A percentile compares a stretch with the other conserved stretches of the same genome.
These are phyloP conservation scores for Penicillium psychrosexuale DNA, from an alignment of 2,329 filamentous ascomycete genomes.

Conservation along the genomic window DNA sequence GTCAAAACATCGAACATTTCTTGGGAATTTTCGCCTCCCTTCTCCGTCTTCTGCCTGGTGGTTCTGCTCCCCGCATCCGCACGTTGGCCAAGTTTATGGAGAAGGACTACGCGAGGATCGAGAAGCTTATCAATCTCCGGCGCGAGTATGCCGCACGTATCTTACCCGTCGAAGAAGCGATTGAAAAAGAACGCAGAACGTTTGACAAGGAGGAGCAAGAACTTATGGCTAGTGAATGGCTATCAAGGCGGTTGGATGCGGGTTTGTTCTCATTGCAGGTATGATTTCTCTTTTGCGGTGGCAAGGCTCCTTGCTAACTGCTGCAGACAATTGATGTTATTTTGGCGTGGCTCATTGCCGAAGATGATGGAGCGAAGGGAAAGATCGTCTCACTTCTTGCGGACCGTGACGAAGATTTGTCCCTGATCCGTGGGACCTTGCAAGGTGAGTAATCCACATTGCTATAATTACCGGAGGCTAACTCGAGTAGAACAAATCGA, in stretches of 20 bases:
- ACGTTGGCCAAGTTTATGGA: slow-evolving; percentile 92
- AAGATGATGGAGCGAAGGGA: slow-evolving; percentile 71
- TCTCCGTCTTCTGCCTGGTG: slow-evolving; percentile 72
- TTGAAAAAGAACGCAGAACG: slow-evolving; percentile 56
- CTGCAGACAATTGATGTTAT: slow-evolving; percentile 64
- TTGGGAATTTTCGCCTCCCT: slow-evolving; percentile 81
- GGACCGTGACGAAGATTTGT: slow-evolving; percentile 65
- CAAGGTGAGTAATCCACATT: slow-evolving; percentile 47
- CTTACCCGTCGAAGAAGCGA: slow-evolving; percentile 59
- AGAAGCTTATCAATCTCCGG: slow-evolving; percentile 67
- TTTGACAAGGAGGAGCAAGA: slow-evolving; percentile 59
- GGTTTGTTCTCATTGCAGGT: slow-evolving; percentile 77
- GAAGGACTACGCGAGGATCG: slow-evolving; percentile 83
- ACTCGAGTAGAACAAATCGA: slow-evolving; percentile 56
- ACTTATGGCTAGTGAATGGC: slow-evolving; percentile 65
- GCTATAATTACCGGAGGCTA: slow-evolving; percentile 9
- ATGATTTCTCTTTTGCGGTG: slow-evolving; percentile 4
- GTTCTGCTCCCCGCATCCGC: slow-evolving; percentile 75
- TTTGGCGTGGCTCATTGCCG: slow-evolving; percentile 85
- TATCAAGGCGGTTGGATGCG: slow-evolving; percentile 73
- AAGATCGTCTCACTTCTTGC: slow-evolving; percentile 63
- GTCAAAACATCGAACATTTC: slow-evolving; percentile 69
- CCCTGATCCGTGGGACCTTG: slow-evolving; percentile 63
- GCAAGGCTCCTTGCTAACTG: slow-evolving; percentile 41
- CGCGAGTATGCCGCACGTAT: slow-evolving; percentile 66